Base-by-base conservation (phyloP, 768 basidiomycete genomes). In the Coprinellus aureogranulatus region DNA sequence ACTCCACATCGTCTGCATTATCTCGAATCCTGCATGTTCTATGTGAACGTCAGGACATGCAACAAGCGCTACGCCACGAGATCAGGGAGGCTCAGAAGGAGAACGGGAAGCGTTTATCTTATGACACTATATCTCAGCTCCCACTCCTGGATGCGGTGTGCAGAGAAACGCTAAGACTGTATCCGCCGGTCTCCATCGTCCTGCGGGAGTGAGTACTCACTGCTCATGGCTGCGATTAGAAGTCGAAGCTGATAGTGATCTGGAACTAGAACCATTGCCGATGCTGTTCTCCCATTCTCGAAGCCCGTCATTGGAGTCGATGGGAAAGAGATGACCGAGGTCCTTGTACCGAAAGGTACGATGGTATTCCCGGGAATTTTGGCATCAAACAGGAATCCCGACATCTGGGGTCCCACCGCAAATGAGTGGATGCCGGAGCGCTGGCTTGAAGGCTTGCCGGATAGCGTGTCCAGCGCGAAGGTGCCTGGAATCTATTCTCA, bases 1-100 rank as follows among this genome's bases (percentile, higher is more conserved):
- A 80, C 57, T 79, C 77, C 2, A 78, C 77, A 0, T 76, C 77
- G 1, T 68, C 62, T 2, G 72, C 74, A 2, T 57, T 80, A 2
- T 64, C 68, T 0, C 70, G 75, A 3, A 71, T 68, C 2, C 54
- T 81, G 1, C 61, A 67, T 40, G 42, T 74, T 0, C 68, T 80
- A 0, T 61, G 75, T 0, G 41, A 64, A 12, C 70, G 75, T 53
- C 70, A 67, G 2, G 71, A 76, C 1, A 70, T 66, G 11, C 80
- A 81, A 63, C 64, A 67, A 1, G 74, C 62, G 45, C 62, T 80
- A 2, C 69, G 77, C 16, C 42, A 60, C 14, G 78, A 79, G 48
- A 61, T 79, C 27, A 22, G 52, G 2, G 63, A 69, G 2, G 75
- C 75, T 0, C 70, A 67, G n/a, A 60, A 68, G 23, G 62, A 66